Evolutionary conservation across 441 rosid species (phyloP).

Genomic region (Biscutella auriculata): DNA sequence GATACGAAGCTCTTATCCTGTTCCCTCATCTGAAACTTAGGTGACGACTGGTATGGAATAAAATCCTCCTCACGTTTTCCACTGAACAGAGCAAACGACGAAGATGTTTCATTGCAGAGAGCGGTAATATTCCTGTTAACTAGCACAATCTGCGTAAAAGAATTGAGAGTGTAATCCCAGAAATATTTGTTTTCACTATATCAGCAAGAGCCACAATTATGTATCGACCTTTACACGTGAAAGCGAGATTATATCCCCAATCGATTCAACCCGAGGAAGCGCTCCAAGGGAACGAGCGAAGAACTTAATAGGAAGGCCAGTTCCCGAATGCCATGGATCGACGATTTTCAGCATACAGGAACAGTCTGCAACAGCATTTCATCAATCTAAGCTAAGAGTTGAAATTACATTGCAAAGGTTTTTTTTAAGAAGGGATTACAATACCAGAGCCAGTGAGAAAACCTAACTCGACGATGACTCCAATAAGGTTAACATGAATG

Average conservation of each 20-base stretch:
- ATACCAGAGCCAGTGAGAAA: constrained; percentile 12
- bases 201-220: background rate
- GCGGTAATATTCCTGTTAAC: constrained; percentile 15
- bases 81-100: constrained; percentile 8
- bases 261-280: constrained; percentile 18
- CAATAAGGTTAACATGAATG: constrained; percentile 17
- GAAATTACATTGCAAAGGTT: background rate
- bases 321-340: constrained; percentile 18
- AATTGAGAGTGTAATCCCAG: background rate
- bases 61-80: background rate
- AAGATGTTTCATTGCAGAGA: constrained; percentile 14
- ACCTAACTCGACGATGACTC: constrained; percentile 19
- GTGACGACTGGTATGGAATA: constrained; percentile 8
- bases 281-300: background rate
- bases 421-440: too few relatives aligned
- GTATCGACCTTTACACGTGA: constrained; percentile 19
- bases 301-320: constrained; percentile 17
- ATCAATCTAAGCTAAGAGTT: background rate
- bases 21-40: constrained; percentile 17
- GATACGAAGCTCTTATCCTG: constrained; percentile 14
- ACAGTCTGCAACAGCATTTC: background rate
- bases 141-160: constrained; percentile 16
- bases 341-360: constrained; percentile 4
- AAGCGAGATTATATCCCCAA: constrained; percentile 13
- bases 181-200: background rate